phyloP scores from a whole-genome alignment of 768 basidiomycete species.

The Boletus reticulatus region DNA sequence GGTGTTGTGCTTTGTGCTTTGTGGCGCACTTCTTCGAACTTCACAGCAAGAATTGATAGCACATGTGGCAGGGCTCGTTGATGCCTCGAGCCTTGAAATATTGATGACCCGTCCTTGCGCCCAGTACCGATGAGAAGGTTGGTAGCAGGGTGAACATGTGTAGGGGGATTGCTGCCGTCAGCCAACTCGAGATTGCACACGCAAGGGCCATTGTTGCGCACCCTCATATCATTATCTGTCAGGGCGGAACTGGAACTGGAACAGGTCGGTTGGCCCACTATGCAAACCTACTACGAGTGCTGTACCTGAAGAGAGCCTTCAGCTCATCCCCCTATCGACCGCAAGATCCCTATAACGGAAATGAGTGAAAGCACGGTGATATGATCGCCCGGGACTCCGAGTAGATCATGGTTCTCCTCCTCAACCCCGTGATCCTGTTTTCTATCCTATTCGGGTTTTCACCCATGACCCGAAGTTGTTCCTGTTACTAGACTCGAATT shows the following conservation, averaged over 20 bases:
- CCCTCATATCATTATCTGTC: background rate
- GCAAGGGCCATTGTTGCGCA: background rate
- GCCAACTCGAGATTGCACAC: conserved; percentile 1
- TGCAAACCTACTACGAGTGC: background rate
- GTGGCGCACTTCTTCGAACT: background rate
- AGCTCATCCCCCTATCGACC: conserved; percentile 1
- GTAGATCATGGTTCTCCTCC: background rate
- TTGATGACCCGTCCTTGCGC: too few relatives aligned
- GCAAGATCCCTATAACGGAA: background rate
- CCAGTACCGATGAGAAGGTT: conserved; percentile 1
- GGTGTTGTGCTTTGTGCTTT: background rate
- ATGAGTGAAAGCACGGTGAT: background rate
- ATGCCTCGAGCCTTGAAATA: background rate
- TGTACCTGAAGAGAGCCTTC: conserved; percentile 9
- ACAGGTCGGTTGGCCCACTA: too few relatives aligned
- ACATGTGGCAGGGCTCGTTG: background rate
- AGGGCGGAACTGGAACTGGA: background rate
- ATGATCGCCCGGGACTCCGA: background rate
- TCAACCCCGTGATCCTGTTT: background rate
- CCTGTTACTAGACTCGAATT: background rate
- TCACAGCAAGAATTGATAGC: background rate
- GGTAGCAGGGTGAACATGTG: background rate
- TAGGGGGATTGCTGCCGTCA: conserved; percentile 6
- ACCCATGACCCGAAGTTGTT: background rate
- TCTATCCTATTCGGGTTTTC: background rate